Evolutionary conservation across 208 protist species (phyloP).

Genomic region (Phytomonas sp.): DNA sequence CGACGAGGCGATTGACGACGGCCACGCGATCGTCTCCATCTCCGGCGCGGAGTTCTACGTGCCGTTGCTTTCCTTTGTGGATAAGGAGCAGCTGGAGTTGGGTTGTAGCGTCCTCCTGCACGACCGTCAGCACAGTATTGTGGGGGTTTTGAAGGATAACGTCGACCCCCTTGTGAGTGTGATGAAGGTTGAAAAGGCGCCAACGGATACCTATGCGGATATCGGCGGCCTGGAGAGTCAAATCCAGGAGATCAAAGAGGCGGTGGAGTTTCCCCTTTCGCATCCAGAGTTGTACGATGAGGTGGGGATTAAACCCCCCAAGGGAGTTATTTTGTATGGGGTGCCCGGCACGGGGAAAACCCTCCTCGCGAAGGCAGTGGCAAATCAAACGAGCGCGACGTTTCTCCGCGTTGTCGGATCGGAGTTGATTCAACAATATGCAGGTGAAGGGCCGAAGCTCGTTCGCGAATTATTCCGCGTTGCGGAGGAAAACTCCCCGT

Average conservation of each 20-base stretch:
- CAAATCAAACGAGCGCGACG: slow-evolving; percentile 98
- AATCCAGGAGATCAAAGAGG: slow-evolving; percentile 99
- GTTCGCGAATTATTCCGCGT: slow-evolving; percentile 99
- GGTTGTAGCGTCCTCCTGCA: slow-evolving; percentile 97
- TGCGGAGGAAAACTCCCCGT: slow-evolving; percentile 97
- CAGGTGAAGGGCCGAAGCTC: slow-evolving; percentile 99
- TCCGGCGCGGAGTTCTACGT: slow-evolving; percentile 98
- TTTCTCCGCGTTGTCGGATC: slow-evolving; percentile 99
- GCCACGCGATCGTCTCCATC: slow-evolving; percentile 97
- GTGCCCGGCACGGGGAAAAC: slow-evolving; percentile 98
- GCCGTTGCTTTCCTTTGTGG: slow-evolving; percentile 98
- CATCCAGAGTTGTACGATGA: slow-evolving; percentile 99
- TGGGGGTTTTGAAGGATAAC: slow-evolving; percentile 98
- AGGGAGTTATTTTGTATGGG: slow-evolving; percentile 99
- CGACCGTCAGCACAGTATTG: slow-evolving; percentile 94
- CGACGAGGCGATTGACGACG: slow-evolving; percentile 99
- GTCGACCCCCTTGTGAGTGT: slow-evolving; percentile 98
- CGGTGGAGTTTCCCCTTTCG: slow-evolving; percentile 99
- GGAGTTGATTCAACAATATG: slow-evolving; percentile 99
- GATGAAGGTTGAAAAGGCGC: slow-evolving; percentile 99
- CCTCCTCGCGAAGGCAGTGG: slow-evolving; percentile 99
- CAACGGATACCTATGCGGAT: slow-evolving; percentile 98
- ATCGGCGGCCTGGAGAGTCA: slow-evolving; percentile 99
- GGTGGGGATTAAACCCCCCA: slow-evolving; percentile 99
- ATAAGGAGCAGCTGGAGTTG: slow-evolving; percentile 98